Percentiles rank a stretch among this genome's conserved stretches.
These are phyloP conservation scores for Yamadazyma triangularis DNA, from an alignment of 1,139 yeast genomes.

Conservation along the genomic window DNA sequence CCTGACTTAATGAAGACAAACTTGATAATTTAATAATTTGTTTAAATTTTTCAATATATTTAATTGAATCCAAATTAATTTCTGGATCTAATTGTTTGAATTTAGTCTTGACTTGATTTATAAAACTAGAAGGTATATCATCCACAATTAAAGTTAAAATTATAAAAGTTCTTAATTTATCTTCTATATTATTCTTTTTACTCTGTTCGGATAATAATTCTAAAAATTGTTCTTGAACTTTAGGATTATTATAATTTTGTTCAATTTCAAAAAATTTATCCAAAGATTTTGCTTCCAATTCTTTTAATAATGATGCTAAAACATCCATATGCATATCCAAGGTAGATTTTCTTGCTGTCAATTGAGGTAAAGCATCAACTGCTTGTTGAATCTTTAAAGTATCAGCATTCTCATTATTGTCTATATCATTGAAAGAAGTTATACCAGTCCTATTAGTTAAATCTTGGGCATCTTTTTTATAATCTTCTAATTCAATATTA, in stretches of 20 bases:
- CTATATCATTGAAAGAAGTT: slow-evolving; percentile 65
- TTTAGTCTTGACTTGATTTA: slow-evolving; percentile 60
- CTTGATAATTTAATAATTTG: slow-evolving; percentile 69
- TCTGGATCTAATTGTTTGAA: slow-evolving; percentile 52
- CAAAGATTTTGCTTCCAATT: slow-evolving; percentile 76
- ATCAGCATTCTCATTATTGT: slow-evolving; percentile 51
- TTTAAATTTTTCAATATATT: slow-evolving; percentile 74
- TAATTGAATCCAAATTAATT: slow-evolving; percentile 60
- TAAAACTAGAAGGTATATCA: slow-evolving; percentile 61
- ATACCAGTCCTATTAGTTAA: slow-evolving; percentile 79
- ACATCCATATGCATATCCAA: slow-evolving; percentile 98
- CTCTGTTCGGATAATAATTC: slow-evolving; percentile 49
- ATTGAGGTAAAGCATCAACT: slow-evolving; percentile 85
- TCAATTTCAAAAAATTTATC: slow-evolving; percentile 94
- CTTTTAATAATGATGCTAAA: slow-evolving; percentile 76
- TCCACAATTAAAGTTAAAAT: slow-evolving; percentile 56
- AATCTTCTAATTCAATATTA: slow-evolving; percentile 72
- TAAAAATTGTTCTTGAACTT: slow-evolving; percentile 54
- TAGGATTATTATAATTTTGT: slow-evolving; percentile 65
- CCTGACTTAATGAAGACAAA: slow-evolving; percentile 22
- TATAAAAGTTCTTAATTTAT: slow-evolving; percentile 83
- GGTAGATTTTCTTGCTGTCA: slow-evolving; percentile 81
- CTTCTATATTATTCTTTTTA: slow-evolving; percentile 58
- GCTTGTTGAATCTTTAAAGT: slow-evolving; percentile 83
- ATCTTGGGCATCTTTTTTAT: slow-evolving; percentile 84